Evolutionary conservation across 257 asterid species (phyloP).

Genomic region (Solanum medicagineum): DNA sequence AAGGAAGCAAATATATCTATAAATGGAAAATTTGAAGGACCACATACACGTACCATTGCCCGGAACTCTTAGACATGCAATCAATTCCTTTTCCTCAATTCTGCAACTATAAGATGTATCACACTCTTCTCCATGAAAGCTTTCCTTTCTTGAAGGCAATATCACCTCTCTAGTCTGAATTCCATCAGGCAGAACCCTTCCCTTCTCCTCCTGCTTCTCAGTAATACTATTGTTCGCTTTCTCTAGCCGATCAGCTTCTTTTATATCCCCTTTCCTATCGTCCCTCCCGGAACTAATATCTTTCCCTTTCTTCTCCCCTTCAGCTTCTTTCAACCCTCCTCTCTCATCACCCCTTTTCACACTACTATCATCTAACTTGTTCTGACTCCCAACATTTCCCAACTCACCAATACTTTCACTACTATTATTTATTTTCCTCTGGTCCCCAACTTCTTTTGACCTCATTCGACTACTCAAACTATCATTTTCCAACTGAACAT

Average conservation of each 20-base stretch:
- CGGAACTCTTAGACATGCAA: slow-evolving; percentile 85
- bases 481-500: slow-evolving; percentile 1
- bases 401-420: neutral
- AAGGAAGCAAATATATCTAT: neutral
- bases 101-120: slow-evolving; percentile 72
- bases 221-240: slow-evolving; percentile 7
- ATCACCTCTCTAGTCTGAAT: slow-evolving; percentile 13
- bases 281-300: neutral
- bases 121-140: slow-evolving; percentile 37
- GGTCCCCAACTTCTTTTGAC: slow-evolving; percentile 2
- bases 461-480: slow-evolving; percentile 10
- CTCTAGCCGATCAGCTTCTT: neutral
- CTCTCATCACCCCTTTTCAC: neutral
- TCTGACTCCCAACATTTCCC: neutral
- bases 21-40: neutral
- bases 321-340: neutral
- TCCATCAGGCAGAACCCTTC: slow-evolving; percentile 16
- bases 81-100: slow-evolving; percentile 46
- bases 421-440: neutral
- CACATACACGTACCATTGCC: slow-evolving; percentile 51
- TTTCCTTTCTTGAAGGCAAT: slow-evolving; percentile 17
- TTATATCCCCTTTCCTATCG: neutral
- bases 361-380: neutral
- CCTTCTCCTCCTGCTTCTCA: slow-evolving; percentile 9
- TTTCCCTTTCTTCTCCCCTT: neutral